Base-by-base conservation (phyloP, 108 stramenopile genomes). In the Skeletonema potamos region DNA sequence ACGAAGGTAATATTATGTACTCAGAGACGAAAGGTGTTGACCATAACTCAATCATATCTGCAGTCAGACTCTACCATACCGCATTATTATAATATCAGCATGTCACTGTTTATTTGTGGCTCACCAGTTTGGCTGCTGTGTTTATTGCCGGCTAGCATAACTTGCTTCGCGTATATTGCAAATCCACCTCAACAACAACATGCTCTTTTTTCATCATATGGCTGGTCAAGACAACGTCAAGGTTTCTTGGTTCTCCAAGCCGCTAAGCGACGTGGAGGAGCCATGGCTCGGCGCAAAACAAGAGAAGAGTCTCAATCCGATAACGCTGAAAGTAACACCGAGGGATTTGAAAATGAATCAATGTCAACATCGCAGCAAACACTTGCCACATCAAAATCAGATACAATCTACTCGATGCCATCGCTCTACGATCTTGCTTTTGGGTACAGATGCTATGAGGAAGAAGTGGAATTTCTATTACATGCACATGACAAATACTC, bases 401-500 rank as follows among this genome's bases (percentile, higher is more conserved):
- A 65, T 27, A 68, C 39, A 48, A 93, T 93, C 18, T 93, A 93
- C 73, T 90, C 89, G 9, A 51, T 81, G 67, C 92, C 92, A 9
- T 79, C 89, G 3, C 58, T 93, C 17, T 93, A 93, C 62, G 92
- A 93, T 72, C 64, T 93, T 39, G 92, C 92, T 9, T 91, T 93
- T 82, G 89, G 89, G 15, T 93, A 90, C 64, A 76, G 92, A 64
- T 81, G 84, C 48, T 94, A 79, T 64, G 86, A 85, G 58, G 84
- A 90, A 18, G 93, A 94, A 75, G 90, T 94, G 0, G 82, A 86
- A 8, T 94, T 94, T 74, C 66, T 94, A 33, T 20, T 90, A 18
- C 60, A 77, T 58, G 73, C 79, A 34, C 90, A 94, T 66, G 63
- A 63, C 22, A 59, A 66, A 20, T 74, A 82, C 57, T 43, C 73